A percentile compares a stretch with the other conserved stretches of the same genome.
phyloP scores from a whole-genome alignment of 768 basidiomycete genomes.

The Agrocybe pediades region DNA sequence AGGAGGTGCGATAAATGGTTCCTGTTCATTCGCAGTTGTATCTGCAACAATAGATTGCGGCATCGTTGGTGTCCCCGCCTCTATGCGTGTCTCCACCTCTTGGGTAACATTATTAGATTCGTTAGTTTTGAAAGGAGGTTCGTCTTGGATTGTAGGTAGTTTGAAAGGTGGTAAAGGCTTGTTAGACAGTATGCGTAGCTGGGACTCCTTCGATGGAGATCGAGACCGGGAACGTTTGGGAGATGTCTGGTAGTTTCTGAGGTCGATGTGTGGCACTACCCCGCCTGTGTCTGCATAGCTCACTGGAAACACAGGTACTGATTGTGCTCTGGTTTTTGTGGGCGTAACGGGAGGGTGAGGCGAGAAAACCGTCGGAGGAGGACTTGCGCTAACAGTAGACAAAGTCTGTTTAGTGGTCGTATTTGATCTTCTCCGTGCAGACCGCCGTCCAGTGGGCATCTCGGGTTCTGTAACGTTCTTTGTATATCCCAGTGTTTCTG shows the following conservation, averaged over 20 bases:
- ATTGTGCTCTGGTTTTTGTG: conserved; percentile 41
- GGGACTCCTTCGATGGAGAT: conserved; percentile 45
- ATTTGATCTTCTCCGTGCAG: conserved; percentile 25
- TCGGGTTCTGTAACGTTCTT: conserved; percentile 39
- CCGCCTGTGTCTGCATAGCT: too few species aligned
- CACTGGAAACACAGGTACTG: conserved; percentile 44
- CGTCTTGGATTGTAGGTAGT: conserved; percentile 28
- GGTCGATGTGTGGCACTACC: conserved; percentile 41
- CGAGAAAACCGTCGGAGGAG: conserved; percentile 18
- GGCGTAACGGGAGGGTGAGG: conserved; percentile 17
- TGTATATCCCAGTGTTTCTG: conserved; percentile 24
- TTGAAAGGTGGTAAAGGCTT: conserved; percentile 7
- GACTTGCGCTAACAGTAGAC: conserved; percentile 24
- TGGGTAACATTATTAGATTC: conserved; percentile 22
- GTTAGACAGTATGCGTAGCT: conserved; percentile 30
- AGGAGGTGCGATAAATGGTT: conserved; percentile 5
- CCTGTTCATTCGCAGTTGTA: neutral
- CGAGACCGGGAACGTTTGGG: conserved; percentile 38
- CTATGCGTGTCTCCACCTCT: conserved; percentile 26
- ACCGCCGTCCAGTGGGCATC: conserved; percentile 15
- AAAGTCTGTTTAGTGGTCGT: conserved; percentile 28
- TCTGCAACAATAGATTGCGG: too few species aligned
- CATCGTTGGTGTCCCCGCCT: conserved; percentile 2
- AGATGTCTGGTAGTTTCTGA: conserved; percentile 42
- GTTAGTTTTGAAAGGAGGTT: conserved; percentile 19